These are phyloP conservation scores for Trypanosoma platydactyli DNA, from an alignment of 208 protist species.

Conservation along the genomic window DNA sequence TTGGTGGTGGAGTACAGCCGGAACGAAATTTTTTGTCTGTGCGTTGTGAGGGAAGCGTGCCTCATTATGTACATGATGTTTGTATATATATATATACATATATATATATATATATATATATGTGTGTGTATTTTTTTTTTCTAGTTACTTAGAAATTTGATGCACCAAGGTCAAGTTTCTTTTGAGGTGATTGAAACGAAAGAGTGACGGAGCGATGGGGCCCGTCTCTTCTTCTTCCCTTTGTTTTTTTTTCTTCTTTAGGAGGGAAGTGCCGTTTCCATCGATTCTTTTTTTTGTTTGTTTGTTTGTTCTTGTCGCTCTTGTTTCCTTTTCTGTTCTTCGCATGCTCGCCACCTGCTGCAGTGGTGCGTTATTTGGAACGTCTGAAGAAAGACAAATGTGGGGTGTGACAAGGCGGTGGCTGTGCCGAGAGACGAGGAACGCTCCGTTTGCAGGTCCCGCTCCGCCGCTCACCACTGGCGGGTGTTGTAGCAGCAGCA, in stretches of 20 bases:
- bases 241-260: too few relatives aligned
- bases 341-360: not conserved
- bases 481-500: not conserved
- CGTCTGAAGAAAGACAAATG: not conserved
- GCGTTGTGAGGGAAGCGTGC: too few relatives aligned
- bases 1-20: not conserved
- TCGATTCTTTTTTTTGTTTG: constrained; percentile 1
- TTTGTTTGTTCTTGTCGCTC: not conserved
- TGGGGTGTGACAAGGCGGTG: not conserved
- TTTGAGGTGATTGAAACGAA: too few relatives aligned
- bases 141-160: too few relatives aligned
- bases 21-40: too few relatives aligned
- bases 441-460: not conserved
- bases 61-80: not conserved
- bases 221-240: too few relatives aligned
- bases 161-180: too few relatives aligned
- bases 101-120: not conserved
- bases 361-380: not conserved
- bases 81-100: constrained; percentile 2
- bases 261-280: too few relatives aligned
- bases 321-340: constrained; percentile 5
- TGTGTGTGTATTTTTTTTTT: too few relatives aligned
- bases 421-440: not conserved
- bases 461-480: too few relatives aligned
- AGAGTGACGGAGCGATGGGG: too few relatives aligned